These are phyloP conservation scores for Kazachstania sp. DNA, from an alignment of 1,139 yeast genomes.

Conservation along the genomic window DNA sequence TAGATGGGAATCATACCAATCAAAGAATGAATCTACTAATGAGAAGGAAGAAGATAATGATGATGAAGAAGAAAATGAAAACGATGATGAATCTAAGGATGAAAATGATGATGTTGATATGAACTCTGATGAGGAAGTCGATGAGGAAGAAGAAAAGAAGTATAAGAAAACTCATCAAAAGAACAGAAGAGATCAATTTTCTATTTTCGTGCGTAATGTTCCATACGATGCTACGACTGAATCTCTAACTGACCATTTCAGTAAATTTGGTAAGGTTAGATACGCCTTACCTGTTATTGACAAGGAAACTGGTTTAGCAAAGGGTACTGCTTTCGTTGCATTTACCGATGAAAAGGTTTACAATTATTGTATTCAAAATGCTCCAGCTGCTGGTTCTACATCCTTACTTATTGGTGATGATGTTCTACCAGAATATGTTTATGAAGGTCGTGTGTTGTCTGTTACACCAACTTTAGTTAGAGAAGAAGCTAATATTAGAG, in stretches of 20 bases:
- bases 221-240: slow-evolving; percentile 93
- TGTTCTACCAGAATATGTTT: slow-evolving; percentile 79
- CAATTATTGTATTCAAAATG: slow-evolving; percentile 59
- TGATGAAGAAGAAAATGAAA: slow-evolving; percentile 34
- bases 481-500: slow-evolving; percentile 68
- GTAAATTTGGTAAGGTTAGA: slow-evolving; percentile 75
- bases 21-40: slow-evolving; percentile 35
- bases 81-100: slow-evolving; percentile 30
- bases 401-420: slow-evolving; percentile 88
- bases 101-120: slow-evolving; percentile 29
- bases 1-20: slow-evolving; percentile 57
- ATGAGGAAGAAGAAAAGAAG: slow-evolving; percentile 32
- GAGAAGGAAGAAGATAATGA: slow-evolving; percentile 30
- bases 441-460: slow-evolving; percentile 83
- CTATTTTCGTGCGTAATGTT: slow-evolving; percentile 80
- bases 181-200: slow-evolving; percentile 59
- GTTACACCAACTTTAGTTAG: slow-evolving; percentile 81
- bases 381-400: slow-evolving; percentile 67
- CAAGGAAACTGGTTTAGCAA: slow-evolving; percentile 74
- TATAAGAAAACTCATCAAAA: slow-evolving; percentile 34
- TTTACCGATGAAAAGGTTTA: slow-evolving; percentile 57
- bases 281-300: slow-evolving; percentile 93
- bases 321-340: slow-evolving; percentile 94
- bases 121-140: slow-evolving; percentile 26
- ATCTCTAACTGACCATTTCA: slow-evolving; percentile 65